These are phyloP conservation scores for Vitis hybrid DNA, from an alignment of 177 flowering plant species.

Conservation along the genomic window DNA sequence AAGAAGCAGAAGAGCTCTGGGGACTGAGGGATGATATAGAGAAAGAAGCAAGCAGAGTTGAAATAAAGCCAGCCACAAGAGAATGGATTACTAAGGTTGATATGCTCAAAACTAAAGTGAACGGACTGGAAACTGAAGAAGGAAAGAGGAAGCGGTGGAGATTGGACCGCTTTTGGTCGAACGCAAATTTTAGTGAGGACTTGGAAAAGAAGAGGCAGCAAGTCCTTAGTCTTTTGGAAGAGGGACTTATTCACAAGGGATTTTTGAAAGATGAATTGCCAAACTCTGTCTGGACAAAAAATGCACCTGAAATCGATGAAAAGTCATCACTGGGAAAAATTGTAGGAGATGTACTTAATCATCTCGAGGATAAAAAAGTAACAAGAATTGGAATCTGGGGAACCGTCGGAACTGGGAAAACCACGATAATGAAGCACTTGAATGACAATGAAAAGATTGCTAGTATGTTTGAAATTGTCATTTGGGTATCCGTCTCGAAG, in stretches of 20 bases:
- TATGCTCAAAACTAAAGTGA: neutral
- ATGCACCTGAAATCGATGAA: neutral
- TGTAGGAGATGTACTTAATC: neutral
- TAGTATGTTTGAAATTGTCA: slow-evolving; percentile 21
- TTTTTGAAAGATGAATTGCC: neutral
- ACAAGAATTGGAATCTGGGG: slow-evolving; percentile 12
- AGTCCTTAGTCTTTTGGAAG: neutral
- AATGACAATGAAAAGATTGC: slow-evolving; percentile 10
- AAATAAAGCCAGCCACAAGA: neutral
- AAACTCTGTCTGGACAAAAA: slow-evolving; percentile 1
- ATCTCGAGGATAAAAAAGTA: neutral
- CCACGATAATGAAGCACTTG: slow-evolving; percentile 15
- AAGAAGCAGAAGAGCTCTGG: neutral
- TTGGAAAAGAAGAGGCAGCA: neutral
- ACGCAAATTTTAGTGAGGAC: neutral
- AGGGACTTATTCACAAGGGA: too few relatives aligned
- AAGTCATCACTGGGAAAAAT: neutral
- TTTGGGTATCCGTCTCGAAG: too few relatives aligned
- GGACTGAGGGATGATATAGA: neutral
- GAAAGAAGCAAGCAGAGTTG: neutral
- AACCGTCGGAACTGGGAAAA: slow-evolving; percentile 7
- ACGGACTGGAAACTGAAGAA: neutral
- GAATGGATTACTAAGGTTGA: slow-evolving; percentile 1
- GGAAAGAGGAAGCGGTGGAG: neutral
- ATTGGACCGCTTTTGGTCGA: neutral